phyloP scores from a whole-genome alignment of 2,329 filamentous ascomycete species.

The Calonectria henricotiae region DNA sequence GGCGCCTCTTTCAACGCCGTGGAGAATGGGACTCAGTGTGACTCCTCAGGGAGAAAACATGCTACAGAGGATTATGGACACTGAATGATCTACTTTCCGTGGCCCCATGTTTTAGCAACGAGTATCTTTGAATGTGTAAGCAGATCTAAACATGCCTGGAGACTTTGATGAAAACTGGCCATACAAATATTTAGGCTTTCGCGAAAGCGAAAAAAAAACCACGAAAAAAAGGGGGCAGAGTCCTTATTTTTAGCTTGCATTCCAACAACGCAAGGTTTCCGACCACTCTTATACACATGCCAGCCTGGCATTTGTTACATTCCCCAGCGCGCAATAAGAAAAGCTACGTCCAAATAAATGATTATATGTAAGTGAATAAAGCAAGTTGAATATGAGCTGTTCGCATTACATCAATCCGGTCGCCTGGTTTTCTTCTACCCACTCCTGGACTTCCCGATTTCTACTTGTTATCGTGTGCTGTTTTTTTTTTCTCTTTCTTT shows the following conservation, averaged over 20 bases:
- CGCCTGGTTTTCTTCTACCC: too few relatives aligned
- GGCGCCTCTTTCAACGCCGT: neutral
- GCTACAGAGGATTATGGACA: neutral
- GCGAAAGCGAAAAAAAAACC: neutral
- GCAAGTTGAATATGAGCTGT: too few relatives aligned
- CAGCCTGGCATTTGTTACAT: neutral
- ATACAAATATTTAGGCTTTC: neutral
- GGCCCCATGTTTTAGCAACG: neutral
- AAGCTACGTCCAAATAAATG: too few relatives aligned
- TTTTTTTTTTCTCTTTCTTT: too few relatives aligned
- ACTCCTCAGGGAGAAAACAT: neutral
- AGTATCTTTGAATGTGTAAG: neutral
- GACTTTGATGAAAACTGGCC: constrained; percentile 1
- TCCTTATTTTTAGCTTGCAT: constrained; percentile 20
- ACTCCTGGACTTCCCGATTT: too few relatives aligned
- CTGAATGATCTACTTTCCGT: neutral
- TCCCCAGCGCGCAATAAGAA: neutral
- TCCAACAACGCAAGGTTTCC: neutral
- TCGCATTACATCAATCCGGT: too few relatives aligned
- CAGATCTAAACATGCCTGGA: neutral
- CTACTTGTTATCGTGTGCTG: too few relatives aligned
- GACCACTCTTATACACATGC: neutral
- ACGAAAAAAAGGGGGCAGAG: neutral
- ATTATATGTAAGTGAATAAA: too few relatives aligned
- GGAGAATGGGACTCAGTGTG: neutral